Conservation (phyloP, 345 rosid species). For the Camelina hispida region DNA sequence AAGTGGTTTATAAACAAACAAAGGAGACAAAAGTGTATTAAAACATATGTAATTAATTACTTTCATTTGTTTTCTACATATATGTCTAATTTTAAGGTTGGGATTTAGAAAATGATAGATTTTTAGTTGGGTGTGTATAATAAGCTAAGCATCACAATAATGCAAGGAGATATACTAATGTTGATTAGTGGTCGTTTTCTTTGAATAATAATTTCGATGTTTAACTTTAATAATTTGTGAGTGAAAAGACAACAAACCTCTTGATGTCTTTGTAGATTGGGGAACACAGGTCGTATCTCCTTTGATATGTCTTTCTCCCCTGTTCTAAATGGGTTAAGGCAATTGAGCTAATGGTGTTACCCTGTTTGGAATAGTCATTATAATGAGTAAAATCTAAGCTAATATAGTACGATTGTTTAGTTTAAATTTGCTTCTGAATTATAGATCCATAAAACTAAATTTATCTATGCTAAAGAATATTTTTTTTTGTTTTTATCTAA, state of each 20-base stretch:
- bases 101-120: neutral
- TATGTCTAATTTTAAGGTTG: constrained; percentile 17
- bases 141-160: constrained; percentile 26
- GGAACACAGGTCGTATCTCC: constrained; percentile 31
- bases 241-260: constrained; percentile 31
- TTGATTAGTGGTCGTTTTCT: constrained; percentile 31
- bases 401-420: neutral
- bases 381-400: neutral
- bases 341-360: neutral
- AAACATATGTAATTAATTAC: constrained; percentile 3
- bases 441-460: neutral
- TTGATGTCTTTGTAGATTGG: constrained; percentile 34
- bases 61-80: constrained; percentile 18
- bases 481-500: neutral
- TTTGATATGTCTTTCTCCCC: neutral
- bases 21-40: neutral
- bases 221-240: neutral
- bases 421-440: neutral
- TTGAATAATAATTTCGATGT: constrained; percentile 3
- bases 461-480: neutral
- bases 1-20: constrained; percentile 9
- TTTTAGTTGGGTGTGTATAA: constrained; percentile 9
- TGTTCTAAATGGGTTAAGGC: neutral
- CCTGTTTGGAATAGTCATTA: neutral
- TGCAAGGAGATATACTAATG: neutral